These are phyloP conservation scores for Pelargonium fulgidum DNA, from an alignment of 441 rosid species.

Conservation along the genomic window DNA sequence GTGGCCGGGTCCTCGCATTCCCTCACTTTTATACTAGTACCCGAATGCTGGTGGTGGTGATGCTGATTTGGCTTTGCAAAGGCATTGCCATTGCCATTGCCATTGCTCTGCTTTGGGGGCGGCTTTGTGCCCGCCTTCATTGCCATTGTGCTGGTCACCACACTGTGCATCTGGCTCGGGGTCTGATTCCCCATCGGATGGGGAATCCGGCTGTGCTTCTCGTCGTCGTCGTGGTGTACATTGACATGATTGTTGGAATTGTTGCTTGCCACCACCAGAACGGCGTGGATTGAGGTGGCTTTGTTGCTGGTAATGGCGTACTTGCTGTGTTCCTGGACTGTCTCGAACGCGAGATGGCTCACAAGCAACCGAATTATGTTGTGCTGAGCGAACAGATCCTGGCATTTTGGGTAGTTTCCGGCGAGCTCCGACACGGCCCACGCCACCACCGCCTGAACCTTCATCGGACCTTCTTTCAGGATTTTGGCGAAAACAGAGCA, in stretches of 20 bases:
- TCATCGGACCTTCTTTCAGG: slow-evolving; percentile 91
- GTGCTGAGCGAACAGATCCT: slow-evolving; percentile 67
- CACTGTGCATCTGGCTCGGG: slow-evolving; percentile 48
- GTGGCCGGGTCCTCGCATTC: no score
- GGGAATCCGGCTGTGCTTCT: slow-evolving; percentile 25
- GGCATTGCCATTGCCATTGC: no score
- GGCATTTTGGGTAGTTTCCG: slow-evolving; percentile 53
- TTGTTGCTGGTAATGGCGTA: slow-evolving; percentile 55
- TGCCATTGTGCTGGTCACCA: no score
- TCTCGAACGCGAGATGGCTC: slow-evolving; percentile 84
- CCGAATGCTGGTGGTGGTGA: no score
- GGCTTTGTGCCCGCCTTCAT: no score
- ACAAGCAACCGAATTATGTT: slow-evolving; percentile 66
- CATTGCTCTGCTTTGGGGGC: no score
- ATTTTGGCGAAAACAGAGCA: slow-evolving; percentile 63
- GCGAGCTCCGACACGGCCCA: slow-evolving; percentile 83
- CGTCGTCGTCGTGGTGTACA: slow-evolving; percentile 39
- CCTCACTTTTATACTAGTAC: no score
- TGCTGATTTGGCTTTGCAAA: no score
- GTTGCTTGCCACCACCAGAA: no score
- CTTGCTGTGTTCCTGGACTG: slow-evolving; percentile 83
- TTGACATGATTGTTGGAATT: no score
- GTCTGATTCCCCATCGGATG: slow-evolving; percentile 40
- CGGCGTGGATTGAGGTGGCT: slow-evolving; percentile 71
- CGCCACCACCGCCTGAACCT: slow-evolving; percentile 71